Conservation (phyloP, 495 filamentous ascomycete species). For the Trichoderma virens region DNA sequence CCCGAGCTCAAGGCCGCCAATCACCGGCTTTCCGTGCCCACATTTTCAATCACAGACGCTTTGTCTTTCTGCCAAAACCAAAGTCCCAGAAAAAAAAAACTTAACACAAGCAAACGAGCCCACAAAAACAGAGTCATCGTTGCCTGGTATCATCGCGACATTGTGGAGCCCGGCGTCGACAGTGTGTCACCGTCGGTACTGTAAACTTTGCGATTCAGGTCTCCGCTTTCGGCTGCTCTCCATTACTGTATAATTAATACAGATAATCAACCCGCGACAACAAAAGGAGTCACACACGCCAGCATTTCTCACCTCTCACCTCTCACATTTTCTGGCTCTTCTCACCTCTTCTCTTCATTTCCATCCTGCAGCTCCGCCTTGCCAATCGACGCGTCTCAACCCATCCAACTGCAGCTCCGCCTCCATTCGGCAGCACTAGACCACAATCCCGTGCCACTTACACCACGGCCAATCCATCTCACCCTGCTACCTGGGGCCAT, state of each 20-base stretch:
- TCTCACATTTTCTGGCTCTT: not conserved
- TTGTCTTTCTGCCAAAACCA: not conserved
- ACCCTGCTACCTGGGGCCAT: not conserved
- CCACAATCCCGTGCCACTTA: slow-evolving; percentile 3
- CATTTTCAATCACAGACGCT: not conserved
- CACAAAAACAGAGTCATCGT: slow-evolving; percentile 6
- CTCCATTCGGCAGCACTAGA: not conserved
- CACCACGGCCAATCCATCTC: not conserved
- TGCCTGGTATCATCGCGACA: slow-evolving; percentile 1
- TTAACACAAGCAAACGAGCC: not conserved
- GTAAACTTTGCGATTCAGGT: not conserved
- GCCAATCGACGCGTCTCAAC: not conserved
- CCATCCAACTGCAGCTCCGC: not conserved
- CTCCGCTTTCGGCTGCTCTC: slow-evolving; percentile 3
- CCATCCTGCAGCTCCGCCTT: not conserved
- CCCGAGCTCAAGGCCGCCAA: not conserved
- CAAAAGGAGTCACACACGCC: slow-evolving; percentile 7
- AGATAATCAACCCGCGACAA: slow-evolving; percentile 5
- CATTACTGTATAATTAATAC: not conserved
- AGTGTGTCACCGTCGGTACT: slow-evolving; percentile 7
- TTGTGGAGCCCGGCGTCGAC: slow-evolving; percentile 8
- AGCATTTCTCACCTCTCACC: not conserved
- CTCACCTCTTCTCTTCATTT: not conserved
- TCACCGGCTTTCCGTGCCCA: not conserved
- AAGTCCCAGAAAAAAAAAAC: not conserved